A percentile compares a stretch with the other conserved stretches of the same genome.
These are phyloP conservation scores for Lasiosphaeriaceae sp. DNA, from an alignment of 495 filamentous ascomycete genomes.

Conservation along the genomic window DNA sequence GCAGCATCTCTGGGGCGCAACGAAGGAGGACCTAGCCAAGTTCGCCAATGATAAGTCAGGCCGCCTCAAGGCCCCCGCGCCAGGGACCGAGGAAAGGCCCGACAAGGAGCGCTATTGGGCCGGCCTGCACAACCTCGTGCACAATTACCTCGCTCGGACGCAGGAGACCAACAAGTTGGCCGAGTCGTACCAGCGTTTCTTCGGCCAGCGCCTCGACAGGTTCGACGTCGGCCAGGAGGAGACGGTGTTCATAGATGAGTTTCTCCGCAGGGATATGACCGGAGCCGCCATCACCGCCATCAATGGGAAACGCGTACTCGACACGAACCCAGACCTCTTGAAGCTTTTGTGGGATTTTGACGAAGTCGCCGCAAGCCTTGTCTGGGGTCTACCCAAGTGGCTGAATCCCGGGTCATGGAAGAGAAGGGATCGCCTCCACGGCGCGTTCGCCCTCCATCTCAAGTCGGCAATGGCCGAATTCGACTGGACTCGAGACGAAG, in stretches of 20 bases:
- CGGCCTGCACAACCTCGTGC: constrained; percentile 9
- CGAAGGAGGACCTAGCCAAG: constrained; percentile 12
- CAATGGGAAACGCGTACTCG: constrained; percentile 14
- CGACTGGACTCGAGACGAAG: constrained; percentile 12
- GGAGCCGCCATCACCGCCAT: not conserved
- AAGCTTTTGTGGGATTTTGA: constrained; percentile 22
- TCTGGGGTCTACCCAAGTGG: constrained; percentile 40
- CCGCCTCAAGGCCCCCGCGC: not conserved
- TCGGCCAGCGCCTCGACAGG: constrained; percentile 11
- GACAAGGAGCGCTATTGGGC: constrained; percentile 19
- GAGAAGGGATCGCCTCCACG: not conserved
- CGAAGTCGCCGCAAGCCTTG: not conserved
- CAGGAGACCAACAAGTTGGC: constrained; percentile 11
- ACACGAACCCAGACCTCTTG: constrained; percentile 20
- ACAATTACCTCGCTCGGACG: constrained; percentile 9
- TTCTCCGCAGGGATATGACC: not conserved
- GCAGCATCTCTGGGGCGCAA: constrained; percentile 4
- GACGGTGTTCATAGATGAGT: not conserved
- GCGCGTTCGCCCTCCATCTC: constrained; percentile 30
- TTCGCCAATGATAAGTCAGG: constrained; percentile 18
- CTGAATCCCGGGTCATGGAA: constrained; percentile 46
- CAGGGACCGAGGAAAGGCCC: not conserved
- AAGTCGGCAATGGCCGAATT: constrained; percentile 5
- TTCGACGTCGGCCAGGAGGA: not conserved
- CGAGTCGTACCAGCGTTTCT: constrained; percentile 8